Evolutionary conservation across 257 asterid species (phyloP).

Genomic region (Fraxinus excelsior): DNA sequence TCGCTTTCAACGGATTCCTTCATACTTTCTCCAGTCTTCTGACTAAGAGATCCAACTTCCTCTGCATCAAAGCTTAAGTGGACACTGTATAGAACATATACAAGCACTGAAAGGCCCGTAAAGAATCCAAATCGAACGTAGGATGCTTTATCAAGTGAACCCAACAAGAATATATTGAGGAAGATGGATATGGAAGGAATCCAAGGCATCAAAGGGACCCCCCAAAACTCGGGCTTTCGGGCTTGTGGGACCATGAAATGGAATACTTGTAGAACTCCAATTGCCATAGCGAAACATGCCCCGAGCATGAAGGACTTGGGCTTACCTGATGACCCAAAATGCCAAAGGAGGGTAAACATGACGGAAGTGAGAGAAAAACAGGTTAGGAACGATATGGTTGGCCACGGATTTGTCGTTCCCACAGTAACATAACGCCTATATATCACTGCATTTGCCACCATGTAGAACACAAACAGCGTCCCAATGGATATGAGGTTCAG

Average conservation of each 20-base stretch:
- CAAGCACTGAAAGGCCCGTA: conserved; percentile 58
- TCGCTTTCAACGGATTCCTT: conserved; percentile 55
- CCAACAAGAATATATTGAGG: conserved; percentile 84
- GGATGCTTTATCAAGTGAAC: conserved; percentile 63
- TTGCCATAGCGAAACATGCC: conserved; percentile 54
- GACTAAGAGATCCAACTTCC: conserved; percentile 58
- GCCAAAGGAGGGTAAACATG: conserved; percentile 69
- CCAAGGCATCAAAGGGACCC: conserved; percentile 99
- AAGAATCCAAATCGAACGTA: conserved; percentile 78
- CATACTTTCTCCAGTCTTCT: conserved; percentile 45
- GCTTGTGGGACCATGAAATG: conserved; percentile 70
- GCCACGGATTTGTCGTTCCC: conserved; percentile 77
- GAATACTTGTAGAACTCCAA: conserved; percentile 57
- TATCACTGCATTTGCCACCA: conserved; percentile 93
- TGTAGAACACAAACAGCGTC: conserved; percentile 86
- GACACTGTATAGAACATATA: conserved; percentile 74
- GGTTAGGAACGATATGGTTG: conserved; percentile 58
- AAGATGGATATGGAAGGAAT: conserved; percentile 80
- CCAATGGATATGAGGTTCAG: conserved; percentile 77
- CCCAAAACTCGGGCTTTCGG: conserved; percentile 85
- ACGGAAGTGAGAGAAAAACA: conserved; percentile 65
- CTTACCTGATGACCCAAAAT: conserved; percentile 61
- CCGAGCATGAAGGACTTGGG: conserved; percentile 68
- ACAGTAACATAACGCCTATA: conserved; percentile 69
- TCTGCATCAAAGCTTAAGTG: conserved; percentile 96